Evolutionary conservation across 495 filamentous ascomycete species (phyloP).

Genomic region (Neurospora sp.): DNA sequence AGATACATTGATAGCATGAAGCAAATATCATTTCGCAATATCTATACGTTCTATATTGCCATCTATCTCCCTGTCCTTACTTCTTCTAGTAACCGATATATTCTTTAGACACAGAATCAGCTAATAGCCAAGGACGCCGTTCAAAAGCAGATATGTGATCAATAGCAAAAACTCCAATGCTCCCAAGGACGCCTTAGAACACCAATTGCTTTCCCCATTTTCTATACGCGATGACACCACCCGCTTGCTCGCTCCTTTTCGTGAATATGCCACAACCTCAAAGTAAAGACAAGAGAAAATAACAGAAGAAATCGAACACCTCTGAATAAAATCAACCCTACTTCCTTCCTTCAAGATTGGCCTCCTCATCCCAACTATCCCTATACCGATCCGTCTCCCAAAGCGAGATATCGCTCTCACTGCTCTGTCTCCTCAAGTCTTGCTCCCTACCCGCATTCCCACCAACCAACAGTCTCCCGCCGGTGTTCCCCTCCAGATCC

Average conservation of each 20-base stretch:
- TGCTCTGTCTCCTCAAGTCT: not conserved
- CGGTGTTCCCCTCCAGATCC: not conserved
- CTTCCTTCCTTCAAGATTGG: not conserved
- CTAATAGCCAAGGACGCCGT: not conserved
- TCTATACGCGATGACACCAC: not conserved
- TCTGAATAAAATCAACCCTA: not conserved
- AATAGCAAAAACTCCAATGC: too few relatives aligned
- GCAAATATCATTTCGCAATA: not conserved
- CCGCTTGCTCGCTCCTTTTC: not conserved
- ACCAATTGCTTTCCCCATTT: not conserved
- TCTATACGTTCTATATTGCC: not conserved
- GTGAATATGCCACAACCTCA: not conserved
- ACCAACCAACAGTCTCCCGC: not conserved
- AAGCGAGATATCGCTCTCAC: slow-evolving; percentile 51
- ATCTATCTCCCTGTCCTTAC: not conserved
- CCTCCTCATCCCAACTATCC: slow-evolving; percentile 24
- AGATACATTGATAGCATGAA: not conserved
- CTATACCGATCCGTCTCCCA: slow-evolving; percentile 36
- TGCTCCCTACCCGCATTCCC: not conserved
- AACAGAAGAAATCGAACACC: not conserved
- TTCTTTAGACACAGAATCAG: not conserved
- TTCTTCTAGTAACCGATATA: not conserved
- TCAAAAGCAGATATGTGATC: too few relatives aligned
- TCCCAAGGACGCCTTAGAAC: not conserved
- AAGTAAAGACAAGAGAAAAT: not conserved